A percentile compares a stretch with the other conserved stretches of the same genome.
Evolutionary conservation across 768 basidiomycete species (phyloP).

Genomic region (Strobilomyces confusus): DNA sequence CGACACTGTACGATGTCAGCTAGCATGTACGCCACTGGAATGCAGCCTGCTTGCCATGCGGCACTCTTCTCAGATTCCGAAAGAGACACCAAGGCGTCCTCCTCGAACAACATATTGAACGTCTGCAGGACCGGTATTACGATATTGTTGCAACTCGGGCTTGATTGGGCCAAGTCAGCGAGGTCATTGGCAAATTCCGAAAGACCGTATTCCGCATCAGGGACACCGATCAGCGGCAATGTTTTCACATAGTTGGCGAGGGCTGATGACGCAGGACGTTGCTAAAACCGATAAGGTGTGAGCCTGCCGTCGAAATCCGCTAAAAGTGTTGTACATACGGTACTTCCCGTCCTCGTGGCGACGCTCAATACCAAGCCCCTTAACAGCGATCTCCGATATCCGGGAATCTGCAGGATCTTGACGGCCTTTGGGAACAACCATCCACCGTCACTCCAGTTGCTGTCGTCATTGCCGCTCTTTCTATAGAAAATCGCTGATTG

Average conservation of each 20-base stretch:
- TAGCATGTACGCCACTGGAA: constrained; percentile 8
- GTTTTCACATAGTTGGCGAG: constrained; percentile 54
- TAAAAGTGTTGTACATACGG: constrained; percentile 48
- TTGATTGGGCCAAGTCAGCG: constrained; percentile 46
- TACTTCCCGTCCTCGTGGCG: constrained; percentile 80
- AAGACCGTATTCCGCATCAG: constrained; percentile 41
- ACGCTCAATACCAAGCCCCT: constrained; percentile 74
- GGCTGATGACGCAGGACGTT: constrained; percentile 61
- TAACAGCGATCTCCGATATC: constrained; percentile 61
- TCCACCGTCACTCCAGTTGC: constrained; percentile 63
- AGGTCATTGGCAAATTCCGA: constrained; percentile 56
- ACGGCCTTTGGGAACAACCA: constrained; percentile 77
- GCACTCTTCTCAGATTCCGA: constrained; percentile 43
- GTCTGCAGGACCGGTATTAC: constrained; percentile 83
- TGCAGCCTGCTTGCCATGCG: constrained; percentile 43
- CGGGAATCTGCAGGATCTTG: constrained; percentile 54
- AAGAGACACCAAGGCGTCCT: constrained; percentile 52
- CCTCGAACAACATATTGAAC: constrained; percentile 69
- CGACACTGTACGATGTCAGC: constrained; percentile 41
- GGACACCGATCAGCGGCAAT: constrained; percentile 41
- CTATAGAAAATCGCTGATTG: constrained; percentile 20
- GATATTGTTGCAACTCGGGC: constrained; percentile 60
- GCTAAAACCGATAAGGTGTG: constrained; percentile 39
- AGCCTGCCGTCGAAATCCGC: constrained; percentile 9
- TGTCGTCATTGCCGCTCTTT: constrained; percentile 28